Evolutionary conservation across 2,329 filamentous ascomycete genomes (phyloP).

Genomic region (Fusarium hostae): DNA sequence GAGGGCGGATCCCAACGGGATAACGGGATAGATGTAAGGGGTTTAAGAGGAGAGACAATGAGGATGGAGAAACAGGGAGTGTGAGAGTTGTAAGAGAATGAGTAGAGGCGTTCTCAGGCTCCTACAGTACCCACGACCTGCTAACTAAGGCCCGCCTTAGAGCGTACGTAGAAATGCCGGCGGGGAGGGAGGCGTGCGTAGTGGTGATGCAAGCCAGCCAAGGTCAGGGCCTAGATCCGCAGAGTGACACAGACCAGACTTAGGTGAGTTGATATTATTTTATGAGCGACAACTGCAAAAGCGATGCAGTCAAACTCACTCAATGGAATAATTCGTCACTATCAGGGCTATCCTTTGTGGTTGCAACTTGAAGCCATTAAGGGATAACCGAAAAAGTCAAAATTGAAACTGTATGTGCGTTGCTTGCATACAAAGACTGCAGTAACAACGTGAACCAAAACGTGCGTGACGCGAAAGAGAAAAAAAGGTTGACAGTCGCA

Average conservation of each 20-base stretch:
- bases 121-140: slow-evolving; percentile 28
- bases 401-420: slow-evolving; percentile 15
- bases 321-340: not conserved
- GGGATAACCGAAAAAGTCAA: slow-evolving; percentile 19
- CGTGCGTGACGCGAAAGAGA: slow-evolving; percentile 31
- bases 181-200: slow-evolving; percentile 44
- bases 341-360: slow-evolving; percentile 8
- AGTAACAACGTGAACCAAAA: slow-evolving; percentile 1
- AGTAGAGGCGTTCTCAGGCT: slow-evolving; percentile 41
- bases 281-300: slow-evolving; percentile 20
- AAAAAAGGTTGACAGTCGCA: slow-evolving; percentile 33
- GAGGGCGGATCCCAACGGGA: slow-evolving; percentile 32
- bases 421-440: not conserved
- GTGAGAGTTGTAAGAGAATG: slow-evolving; percentile 39
- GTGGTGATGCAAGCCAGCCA: slow-evolving; percentile 48
- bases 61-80: slow-evolving; percentile 28
- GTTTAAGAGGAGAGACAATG: slow-evolving; percentile 26
- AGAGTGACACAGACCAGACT: slow-evolving; percentile 37
- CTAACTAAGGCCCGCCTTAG: slow-evolving; percentile 36
- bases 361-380: slow-evolving; percentile 9
- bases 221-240: slow-evolving; percentile 46
- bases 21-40: slow-evolving; percentile 35
- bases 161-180: slow-evolving; percentile 44
- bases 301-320: slow-evolving; percentile 15
- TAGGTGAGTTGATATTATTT: slow-evolving; percentile 13